Evolutionary conservation across 169 alveolate species (phyloP).

Genomic region (Plasmodium gonderi): DNA sequence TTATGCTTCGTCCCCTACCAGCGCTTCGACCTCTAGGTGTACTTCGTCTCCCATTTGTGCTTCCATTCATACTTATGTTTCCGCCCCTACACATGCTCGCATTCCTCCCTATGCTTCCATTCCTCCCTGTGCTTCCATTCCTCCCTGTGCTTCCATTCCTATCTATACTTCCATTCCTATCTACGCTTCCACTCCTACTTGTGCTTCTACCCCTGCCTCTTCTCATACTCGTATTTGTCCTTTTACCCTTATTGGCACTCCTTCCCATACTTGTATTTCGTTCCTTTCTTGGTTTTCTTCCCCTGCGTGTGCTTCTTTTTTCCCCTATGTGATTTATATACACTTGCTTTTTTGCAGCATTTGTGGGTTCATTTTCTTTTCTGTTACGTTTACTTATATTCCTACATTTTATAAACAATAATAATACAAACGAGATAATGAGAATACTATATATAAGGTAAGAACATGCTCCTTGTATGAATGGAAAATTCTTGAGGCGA

Average conservation of each 20-base stretch:
- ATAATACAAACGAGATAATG: neutral
- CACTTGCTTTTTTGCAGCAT: neutral
- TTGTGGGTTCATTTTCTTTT: neutral
- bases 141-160: neutral
- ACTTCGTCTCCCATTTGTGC: neutral
- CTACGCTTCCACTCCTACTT: neutral
- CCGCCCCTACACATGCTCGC: neutral
- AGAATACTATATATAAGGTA: neutral
- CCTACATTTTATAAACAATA: slow-evolving; percentile 17
- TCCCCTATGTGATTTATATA: neutral
- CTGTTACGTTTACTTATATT: neutral
- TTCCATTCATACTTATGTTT: neutral
- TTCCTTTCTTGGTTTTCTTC: neutral
- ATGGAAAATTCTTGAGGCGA: neutral
- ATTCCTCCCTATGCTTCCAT: neutral
- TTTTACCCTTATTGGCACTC: neutral
- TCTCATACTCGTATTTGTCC: neutral
- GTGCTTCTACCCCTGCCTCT: neutral
- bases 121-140: neutral
- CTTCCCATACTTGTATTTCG: neutral
- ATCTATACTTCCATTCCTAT: neutral
- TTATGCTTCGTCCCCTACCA: neutral
- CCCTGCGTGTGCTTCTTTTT: neutral
- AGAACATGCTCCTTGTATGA: neutral
- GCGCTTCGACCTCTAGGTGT: neutral